These are phyloP conservation scores for Phytopythium boreale DNA, from an alignment of 352 stramenopile species.

Conservation along the genomic window DNA sequence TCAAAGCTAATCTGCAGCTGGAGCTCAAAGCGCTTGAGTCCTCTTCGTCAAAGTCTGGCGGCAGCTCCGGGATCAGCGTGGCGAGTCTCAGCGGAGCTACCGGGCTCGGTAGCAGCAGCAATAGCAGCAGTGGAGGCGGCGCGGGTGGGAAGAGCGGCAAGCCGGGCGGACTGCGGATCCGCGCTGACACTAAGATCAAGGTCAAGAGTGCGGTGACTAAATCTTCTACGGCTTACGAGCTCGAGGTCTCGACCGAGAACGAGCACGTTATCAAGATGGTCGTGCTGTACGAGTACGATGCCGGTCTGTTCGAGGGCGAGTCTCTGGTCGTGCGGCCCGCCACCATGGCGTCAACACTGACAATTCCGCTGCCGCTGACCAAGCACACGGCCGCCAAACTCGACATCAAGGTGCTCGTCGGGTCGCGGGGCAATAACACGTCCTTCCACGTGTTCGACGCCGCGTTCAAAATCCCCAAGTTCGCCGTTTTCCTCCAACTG, in stretches of 20 bases:
- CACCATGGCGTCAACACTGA: slow-evolving; percentile 37
- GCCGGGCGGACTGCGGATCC: slow-evolving; percentile 40
- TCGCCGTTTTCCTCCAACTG: slow-evolving; percentile 78
- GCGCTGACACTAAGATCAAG: slow-evolving; percentile 53
- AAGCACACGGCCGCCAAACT: slow-evolving; percentile 70
- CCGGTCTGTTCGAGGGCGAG: slow-evolving; percentile 85
- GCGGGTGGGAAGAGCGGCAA: slow-evolving; percentile 31
- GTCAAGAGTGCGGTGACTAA: slow-evolving; percentile 56
- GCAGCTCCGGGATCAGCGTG: slow-evolving; percentile 8
- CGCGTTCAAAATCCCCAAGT: slow-evolving; percentile 77
- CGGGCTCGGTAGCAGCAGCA: slow-evolving; percentile 4
- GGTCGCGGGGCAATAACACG: slow-evolving; percentile 68
- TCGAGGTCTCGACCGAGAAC: slow-evolving; percentile 82
- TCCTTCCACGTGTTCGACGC: slow-evolving; percentile 89
- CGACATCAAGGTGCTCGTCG: slow-evolving; percentile 75
- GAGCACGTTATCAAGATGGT: slow-evolving; percentile 89
- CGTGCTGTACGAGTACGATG: slow-evolving; percentile 83
- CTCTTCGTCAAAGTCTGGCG: slow-evolving; percentile 14
- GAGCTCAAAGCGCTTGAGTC: slow-evolving; percentile 80
- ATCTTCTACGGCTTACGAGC: slow-evolving; percentile 56
- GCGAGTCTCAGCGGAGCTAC: not conserved
- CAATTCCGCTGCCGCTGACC: slow-evolving; percentile 51
- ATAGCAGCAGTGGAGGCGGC: slow-evolving; percentile 7
- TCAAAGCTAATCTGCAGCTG: slow-evolving; percentile 65
- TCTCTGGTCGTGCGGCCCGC: slow-evolving; percentile 65